A percentile compares a stretch with the other conserved stretches of the same genome.
Conservation (phyloP, 805 yeast species). For the Ogataea methylovora region DNA sequence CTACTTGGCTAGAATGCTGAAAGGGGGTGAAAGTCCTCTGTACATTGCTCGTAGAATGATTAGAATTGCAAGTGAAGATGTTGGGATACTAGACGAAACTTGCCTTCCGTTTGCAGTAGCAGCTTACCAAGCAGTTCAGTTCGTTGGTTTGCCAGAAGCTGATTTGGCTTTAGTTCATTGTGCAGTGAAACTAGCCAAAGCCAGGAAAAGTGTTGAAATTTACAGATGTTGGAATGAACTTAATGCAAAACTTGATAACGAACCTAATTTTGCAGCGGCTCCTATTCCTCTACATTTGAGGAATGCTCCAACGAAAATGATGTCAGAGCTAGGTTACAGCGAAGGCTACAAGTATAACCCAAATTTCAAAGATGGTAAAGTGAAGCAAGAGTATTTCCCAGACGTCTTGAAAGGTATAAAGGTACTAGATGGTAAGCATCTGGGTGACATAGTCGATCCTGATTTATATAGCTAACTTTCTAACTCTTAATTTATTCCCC, state of each 20-base stretch:
- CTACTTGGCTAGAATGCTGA: constrained; percentile 80
- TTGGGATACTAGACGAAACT: constrained; percentile 78
- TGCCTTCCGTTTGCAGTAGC: constrained; percentile 84
- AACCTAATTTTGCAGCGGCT: constrained; percentile 53
- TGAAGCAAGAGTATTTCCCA: constrained; percentile 73
- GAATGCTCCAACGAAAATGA: constrained; percentile 89
- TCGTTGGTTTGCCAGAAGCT: constrained; percentile 92
- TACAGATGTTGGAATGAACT: constrained; percentile 73
- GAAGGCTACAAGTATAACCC: constrained; percentile 89
- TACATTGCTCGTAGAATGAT: constrained; percentile 89
- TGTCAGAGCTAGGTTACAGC: constrained; percentile 85
- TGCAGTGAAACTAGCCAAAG: constrained; percentile 81
- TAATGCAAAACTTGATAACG: constrained; percentile 47
- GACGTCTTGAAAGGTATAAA: constrained; percentile 38
- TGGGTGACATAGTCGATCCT: constrained; percentile 41
- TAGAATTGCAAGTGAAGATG: constrained; percentile 90
- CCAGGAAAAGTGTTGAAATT: constrained; percentile 79
- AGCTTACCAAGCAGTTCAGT: constrained; percentile 78
- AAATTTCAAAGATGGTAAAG: constrained; percentile 60
- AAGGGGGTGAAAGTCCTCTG: constrained; percentile 91
- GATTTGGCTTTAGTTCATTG: constrained; percentile 87
- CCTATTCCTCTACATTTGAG: constrained; percentile 77
- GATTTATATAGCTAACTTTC: no score
- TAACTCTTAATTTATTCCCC: no score
- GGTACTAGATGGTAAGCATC: constrained; percentile 49